Evolutionary conservation across 2,329 filamentous ascomycete genomes (phyloP).

Genomic region (Fusarium piperis): DNA sequence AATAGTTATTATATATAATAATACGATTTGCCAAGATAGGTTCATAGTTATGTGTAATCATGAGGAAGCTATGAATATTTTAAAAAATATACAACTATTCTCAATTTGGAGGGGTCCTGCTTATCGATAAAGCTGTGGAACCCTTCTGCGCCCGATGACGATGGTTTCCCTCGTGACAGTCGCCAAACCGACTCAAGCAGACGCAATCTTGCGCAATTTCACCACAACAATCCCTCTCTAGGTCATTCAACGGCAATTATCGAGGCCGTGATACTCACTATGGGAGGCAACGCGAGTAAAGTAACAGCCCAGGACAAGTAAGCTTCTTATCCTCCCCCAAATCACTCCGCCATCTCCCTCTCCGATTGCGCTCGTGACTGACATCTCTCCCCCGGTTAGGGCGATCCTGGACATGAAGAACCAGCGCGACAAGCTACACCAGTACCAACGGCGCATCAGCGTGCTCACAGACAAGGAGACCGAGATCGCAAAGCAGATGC

Average conservation of each 20-base stretch:
- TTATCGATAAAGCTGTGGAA: conserved; percentile 42
- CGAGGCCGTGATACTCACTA: conserved; percentile 41
- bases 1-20: not conserved
- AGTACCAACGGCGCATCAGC: conserved; percentile 92
- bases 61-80: not conserved
- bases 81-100: not conserved
- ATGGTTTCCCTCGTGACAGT: conserved; percentile 41
- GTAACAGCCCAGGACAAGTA: conserved; percentile 86
- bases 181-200: conserved; percentile 9
- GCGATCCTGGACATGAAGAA: conserved; percentile 97
- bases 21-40: not conserved
- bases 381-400: conserved; percentile 57
- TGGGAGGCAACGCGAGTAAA: conserved; percentile 67
- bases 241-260: conserved; percentile 4
- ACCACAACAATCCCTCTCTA: not conserved
- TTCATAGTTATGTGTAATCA: not conserved
- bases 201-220: conserved; percentile 2
- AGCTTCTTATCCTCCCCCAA: conserved; percentile 40
- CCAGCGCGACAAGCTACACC: conserved; percentile 95
- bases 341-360: conserved; percentile 18
- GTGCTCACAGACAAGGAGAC: conserved; percentile 89
- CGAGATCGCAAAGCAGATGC: conserved; percentile 83
- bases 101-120: not conserved
- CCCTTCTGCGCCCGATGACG: conserved; percentile 39
- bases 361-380: conserved; percentile 29